Evolutionary conservation across 2,329 filamentous ascomycete species (phyloP).

Genomic region (Juglanconis juglandina): DNA sequence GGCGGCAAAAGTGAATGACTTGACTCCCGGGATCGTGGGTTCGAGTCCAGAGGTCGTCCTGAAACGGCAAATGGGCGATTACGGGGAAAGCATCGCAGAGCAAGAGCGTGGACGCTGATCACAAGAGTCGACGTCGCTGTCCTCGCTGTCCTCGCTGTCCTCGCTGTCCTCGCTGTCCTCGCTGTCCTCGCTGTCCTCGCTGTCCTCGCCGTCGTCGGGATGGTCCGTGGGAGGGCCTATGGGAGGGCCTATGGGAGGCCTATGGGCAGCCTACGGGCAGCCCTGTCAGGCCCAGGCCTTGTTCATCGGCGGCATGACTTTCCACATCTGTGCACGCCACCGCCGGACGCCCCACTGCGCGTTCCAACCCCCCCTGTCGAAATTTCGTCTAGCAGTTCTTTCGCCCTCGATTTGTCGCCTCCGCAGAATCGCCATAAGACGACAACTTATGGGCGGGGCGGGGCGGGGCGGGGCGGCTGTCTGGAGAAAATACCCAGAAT

Average conservation of each 20-base stretch:
- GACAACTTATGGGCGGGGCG: background rate
- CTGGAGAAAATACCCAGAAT: too few relatives aligned
- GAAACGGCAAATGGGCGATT: too few relatives aligned
- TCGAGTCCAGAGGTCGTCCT: too few relatives aligned
- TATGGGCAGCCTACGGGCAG: background rate
- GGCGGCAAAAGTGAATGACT: too few relatives aligned
- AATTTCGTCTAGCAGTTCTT: background rate
- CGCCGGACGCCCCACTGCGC: background rate
- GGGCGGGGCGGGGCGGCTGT: too few relatives aligned
- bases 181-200: too few relatives aligned
- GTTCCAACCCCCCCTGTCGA: background rate
- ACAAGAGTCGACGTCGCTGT: background rate
- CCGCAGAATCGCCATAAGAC: slow-evolving; percentile 31
- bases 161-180: too few relatives aligned
- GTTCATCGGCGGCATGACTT: too few relatives aligned
- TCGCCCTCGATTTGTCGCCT: slow-evolving; percentile 18
- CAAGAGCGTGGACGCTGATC: background rate
- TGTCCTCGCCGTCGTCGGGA: too few relatives aligned
- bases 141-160: too few relatives aligned
- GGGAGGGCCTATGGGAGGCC: background rate
- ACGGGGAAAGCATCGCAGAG: background rate
- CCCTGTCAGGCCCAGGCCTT: background rate
- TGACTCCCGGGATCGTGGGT: too few relatives aligned
- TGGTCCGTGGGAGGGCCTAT: background rate
- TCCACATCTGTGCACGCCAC: background rate